phyloP scores from a whole-genome alignment of 768 basidiomycete species.

The Lactarius trivialis region DNA sequence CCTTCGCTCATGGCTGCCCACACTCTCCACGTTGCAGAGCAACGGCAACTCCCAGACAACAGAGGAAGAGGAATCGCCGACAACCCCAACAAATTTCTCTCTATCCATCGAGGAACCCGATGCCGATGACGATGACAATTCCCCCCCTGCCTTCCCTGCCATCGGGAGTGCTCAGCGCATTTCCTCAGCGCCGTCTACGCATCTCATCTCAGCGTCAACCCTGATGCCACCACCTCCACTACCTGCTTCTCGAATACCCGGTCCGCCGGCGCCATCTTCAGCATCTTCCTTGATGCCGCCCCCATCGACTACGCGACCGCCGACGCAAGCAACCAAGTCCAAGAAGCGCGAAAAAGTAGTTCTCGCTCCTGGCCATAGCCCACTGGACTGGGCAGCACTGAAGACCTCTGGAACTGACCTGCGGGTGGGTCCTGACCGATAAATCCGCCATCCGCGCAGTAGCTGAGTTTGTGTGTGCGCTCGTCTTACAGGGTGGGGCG shows the following conservation, averaged over 20 bases:
- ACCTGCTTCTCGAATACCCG: constrained; percentile 31
- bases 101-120: constrained; percentile 33
- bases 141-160: constrained; percentile 69
- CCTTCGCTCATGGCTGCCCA: constrained; percentile 20
- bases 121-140: constrained; percentile 42
- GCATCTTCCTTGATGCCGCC: constrained; percentile 44
- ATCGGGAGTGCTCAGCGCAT: constrained; percentile 66
- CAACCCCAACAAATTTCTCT: constrained; percentile 37
- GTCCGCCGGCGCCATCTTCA: constrained; percentile 29
- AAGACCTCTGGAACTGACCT: constrained; percentile 78
- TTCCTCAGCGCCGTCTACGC: constrained; percentile 23
- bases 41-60: constrained; percentile 20
- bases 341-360: constrained; percentile 76
- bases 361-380: constrained; percentile 84
- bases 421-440: constrained; percentile 42
- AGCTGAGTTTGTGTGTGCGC: constrained; percentile 18
- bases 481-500: constrained; percentile 49
- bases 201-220: constrained; percentile 4
- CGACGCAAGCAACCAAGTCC: constrained; percentile 37
- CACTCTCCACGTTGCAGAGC: not conserved
- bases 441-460: not conserved
- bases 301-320: constrained; percentile 55
- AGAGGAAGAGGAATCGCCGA: constrained; percentile 31
- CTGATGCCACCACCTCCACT: constrained; percentile 34
- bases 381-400: constrained; percentile 89